These are phyloP conservation scores for Paraleonurus japonicus DNA, from an alignment of 257 asterid species.

Conservation along the genomic window DNA sequence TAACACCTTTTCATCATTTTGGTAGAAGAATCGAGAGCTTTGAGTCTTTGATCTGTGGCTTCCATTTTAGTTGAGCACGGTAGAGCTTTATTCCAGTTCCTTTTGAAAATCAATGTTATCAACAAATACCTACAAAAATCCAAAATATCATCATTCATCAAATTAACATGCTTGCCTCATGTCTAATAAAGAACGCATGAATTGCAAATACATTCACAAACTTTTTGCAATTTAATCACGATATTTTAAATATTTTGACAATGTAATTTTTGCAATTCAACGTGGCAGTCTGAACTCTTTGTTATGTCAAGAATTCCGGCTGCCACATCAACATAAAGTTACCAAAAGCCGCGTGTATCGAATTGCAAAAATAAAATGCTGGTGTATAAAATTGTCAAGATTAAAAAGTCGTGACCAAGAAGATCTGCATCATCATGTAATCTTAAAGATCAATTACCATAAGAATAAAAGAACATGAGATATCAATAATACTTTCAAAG, in stretches of 20 bases:
- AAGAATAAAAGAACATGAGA: not conserved
- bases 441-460: not conserved
- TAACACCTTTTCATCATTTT: constrained; percentile 10
- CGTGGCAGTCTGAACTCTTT: not conserved
- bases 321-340: not conserved
- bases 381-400: not conserved
- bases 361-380: not conserved
- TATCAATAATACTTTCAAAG: not conserved
- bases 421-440: not conserved
- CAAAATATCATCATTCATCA: not conserved
- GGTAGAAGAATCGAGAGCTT: not conserved
- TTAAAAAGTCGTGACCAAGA: not conserved
- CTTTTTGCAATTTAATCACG: not conserved
- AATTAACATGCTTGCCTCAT: not conserved
- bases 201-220: not conserved
- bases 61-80: not conserved
- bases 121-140: constrained; percentile 74
- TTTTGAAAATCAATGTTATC: constrained; percentile 86
- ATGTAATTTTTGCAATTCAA: not conserved
- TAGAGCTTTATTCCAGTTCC: constrained; percentile 62
- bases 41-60: constrained; percentile 8
- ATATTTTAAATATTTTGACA: not conserved
- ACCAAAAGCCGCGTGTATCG: not conserved
- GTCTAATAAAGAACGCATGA: not conserved
- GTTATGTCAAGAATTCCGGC: not conserved